Percentiles rank a stretch among this genome's conserved stretches.
Evolutionary conservation across 768 basidiomycete species (phyloP).

Genomic region (Naematelia encephala): DNA sequence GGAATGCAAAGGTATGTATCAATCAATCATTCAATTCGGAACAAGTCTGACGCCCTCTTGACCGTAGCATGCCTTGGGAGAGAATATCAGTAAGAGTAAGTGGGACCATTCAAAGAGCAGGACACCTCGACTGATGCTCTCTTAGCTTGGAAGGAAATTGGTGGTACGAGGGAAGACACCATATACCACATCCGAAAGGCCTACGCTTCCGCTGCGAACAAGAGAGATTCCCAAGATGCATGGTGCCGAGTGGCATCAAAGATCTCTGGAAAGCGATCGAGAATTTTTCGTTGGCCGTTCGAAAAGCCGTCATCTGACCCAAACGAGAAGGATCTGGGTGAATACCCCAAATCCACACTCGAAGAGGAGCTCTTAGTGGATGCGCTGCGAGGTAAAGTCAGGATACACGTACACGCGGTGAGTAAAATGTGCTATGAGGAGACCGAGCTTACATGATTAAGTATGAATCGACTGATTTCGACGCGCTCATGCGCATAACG

Average conservation of each 20-base stretch:
- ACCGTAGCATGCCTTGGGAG: slow-evolving; percentile 65
- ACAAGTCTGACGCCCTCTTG: not conserved
- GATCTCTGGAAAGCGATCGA: slow-evolving; percentile 12
- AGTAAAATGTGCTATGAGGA: slow-evolving; percentile 58
- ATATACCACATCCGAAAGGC: slow-evolving; percentile 59
- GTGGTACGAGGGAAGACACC: not conserved
- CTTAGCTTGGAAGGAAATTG: not conserved
- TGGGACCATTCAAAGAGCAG: slow-evolving; percentile 63
- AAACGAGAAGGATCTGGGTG: not conserved
- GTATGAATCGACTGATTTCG: slow-evolving; percentile 59
- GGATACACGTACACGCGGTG: slow-evolving; percentile 56
- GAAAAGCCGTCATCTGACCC: not conserved
- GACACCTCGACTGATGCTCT: slow-evolving; percentile 56
- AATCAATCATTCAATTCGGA: not conserved
- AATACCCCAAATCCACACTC: slow-evolving; percentile 58
- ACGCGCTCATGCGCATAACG: slow-evolving; percentile 57
- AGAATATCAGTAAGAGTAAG: slow-evolving; percentile 21
- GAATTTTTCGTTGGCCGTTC: not conserved
- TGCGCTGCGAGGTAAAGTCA: slow-evolving; percentile 61
- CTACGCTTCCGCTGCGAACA: slow-evolving; percentile 63
- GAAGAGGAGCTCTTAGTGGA: slow-evolving; percentile 46
- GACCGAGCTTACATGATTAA: not conserved
- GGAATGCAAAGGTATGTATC: not conserved
- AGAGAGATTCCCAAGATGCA: slow-evolving; percentile 77
- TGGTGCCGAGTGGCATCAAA: not conserved